Conservation (phyloP, 164 flowering plant genomes). For the Dillenia turbinata region DNA sequence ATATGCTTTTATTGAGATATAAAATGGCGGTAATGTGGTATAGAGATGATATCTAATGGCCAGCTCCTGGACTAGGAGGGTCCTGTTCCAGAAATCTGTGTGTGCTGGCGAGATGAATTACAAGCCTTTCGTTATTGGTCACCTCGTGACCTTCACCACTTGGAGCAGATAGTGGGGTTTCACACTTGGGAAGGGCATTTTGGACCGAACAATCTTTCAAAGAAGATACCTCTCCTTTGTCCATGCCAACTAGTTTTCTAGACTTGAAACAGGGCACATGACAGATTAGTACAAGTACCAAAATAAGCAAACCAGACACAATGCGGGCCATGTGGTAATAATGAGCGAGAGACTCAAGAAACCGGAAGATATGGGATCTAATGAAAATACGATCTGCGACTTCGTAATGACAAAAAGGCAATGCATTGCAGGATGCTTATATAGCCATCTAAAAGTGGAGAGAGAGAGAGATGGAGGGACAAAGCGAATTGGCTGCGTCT, state of each 20-base stretch:
- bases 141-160: constrained; percentile 4
- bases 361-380: neutral
- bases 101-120: too few relatives aligned
- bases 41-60: neutral
- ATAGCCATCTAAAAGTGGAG: constrained; percentile 3
- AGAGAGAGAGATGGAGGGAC: neutral
- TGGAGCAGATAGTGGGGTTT: constrained; percentile 5
- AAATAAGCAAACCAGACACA: neutral
- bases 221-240: neutral
- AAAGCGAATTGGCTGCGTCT: neutral
- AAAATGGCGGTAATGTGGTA: too few relatives aligned
- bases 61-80: constrained; percentile 16
- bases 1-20: too few relatives aligned
- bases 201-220: neutral
- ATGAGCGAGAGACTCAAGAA: neutral
- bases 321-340: constrained; percentile 1
- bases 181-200: constrained; percentile 8
- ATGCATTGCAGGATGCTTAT: constrained; percentile 1
- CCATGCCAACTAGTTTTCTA: neutral
- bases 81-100: constrained; percentile 9
- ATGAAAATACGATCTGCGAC: neutral
- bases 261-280: neutral
- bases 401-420: neutral
- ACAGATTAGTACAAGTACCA: constrained; percentile 4
- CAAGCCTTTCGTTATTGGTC: neutral